Conservation (phyloP, 768 basidiomycete species). For the Mycena amicta region DNA sequence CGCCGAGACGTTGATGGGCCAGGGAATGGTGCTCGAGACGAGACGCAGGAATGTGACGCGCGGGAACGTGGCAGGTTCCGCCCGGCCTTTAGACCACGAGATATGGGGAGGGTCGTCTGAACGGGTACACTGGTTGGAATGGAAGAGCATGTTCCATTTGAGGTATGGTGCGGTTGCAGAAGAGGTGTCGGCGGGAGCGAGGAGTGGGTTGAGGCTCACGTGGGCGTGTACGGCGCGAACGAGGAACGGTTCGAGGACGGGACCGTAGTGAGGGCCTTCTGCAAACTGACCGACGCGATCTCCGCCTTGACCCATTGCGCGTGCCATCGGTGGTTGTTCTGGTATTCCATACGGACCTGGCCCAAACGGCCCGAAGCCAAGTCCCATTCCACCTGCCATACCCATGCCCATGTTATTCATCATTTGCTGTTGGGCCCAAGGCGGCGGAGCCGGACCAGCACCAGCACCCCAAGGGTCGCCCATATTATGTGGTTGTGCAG, state of each 20-base stretch:
- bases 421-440: constrained; percentile 17
- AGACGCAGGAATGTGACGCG: constrained; percentile 55
- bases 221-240: constrained; percentile 49
- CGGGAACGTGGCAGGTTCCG: constrained; percentile 67
- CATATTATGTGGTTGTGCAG: constrained; percentile 1
- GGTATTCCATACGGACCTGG: constrained; percentile 12
- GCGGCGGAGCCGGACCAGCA: constrained; percentile 1
- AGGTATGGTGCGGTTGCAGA: constrained; percentile 50
- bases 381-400: not conserved
- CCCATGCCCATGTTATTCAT: constrained; percentile 6
- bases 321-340: constrained; percentile 15
- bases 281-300: constrained; percentile 19
- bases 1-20: constrained; percentile 55
- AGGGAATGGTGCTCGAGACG: constrained; percentile 56
- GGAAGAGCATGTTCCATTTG: constrained; percentile 77
- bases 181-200: constrained; percentile 45
- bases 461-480: constrained; percentile 14
- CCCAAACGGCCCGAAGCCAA: not conserved
- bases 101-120: constrained; percentile 59
- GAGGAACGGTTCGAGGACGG: constrained; percentile 67
- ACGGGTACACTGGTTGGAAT: constrained; percentile 59
- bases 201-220: constrained; percentile 62
- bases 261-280: constrained; percentile 46
- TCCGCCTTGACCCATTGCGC: constrained; percentile 20
- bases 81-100: constrained; percentile 70